Conservation (phyloP, 2,329 filamentous ascomycete genomes). For the Sporothrix dimorphospora region DNA sequence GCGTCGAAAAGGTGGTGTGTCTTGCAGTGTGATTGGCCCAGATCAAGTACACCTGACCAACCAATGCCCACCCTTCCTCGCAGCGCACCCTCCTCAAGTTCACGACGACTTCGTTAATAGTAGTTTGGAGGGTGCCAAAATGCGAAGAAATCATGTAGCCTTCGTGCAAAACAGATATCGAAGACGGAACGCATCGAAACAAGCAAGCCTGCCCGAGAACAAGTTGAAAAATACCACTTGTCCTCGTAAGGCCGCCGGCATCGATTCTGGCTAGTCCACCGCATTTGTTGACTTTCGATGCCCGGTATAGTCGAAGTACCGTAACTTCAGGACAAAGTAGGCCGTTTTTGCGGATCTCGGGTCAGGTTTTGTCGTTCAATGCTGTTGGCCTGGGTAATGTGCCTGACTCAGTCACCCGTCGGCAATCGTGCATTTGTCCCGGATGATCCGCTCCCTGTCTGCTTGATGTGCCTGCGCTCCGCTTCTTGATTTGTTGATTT, state of each 20-base stretch:
- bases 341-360: not conserved
- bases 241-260: not conserved
- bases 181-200: not conserved
- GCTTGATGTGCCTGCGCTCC: not conserved
- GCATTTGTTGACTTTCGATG: not conserved
- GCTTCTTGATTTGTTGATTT: not conserved
- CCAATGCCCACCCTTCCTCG: conserved; percentile 30
- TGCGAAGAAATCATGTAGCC: not conserved
- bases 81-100: not conserved
- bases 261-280: not conserved
- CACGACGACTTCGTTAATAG: conserved; percentile 5
- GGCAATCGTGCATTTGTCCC: conserved; percentile 12
- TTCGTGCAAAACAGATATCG: not conserved
- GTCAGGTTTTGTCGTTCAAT: not conserved
- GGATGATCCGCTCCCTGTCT: not conserved
- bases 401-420: not conserved
- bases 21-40: conserved; percentile 29
- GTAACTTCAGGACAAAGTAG: not conserved
- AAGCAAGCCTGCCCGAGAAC: not conserved
- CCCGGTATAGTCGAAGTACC: not conserved
- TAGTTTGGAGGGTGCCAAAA: not conserved
- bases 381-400: not conserved
- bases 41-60: conserved; percentile 28
- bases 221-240: not conserved
- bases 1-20: conserved; percentile 22